phyloP scores from a whole-genome alignment of 345 rosid species.

The Nasturtium officinale region DNA sequence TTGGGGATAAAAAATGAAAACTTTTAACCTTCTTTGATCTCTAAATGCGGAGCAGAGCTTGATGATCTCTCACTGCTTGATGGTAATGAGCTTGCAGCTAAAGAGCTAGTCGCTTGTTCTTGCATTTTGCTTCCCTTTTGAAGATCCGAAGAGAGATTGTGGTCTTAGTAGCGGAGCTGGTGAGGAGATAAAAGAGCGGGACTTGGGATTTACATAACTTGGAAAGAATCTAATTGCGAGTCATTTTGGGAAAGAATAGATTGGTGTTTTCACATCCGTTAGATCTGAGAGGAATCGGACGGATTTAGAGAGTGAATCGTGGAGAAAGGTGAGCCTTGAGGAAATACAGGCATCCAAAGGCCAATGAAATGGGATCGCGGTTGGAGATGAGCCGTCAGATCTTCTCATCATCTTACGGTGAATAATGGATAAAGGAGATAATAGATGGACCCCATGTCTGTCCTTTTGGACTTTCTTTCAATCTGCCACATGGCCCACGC shows the following conservation, averaged over 20 bases:
- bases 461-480: slow-evolving; percentile 31
- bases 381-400: slow-evolving; percentile 22
- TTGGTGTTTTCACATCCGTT: slow-evolving; percentile 36
- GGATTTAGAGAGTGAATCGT: slow-evolving; percentile 41
- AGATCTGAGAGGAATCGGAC: slow-evolving; percentile 46
- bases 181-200: slow-evolving; percentile 55
- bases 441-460: slow-evolving; percentile 31
- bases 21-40: slow-evolving; percentile 84
- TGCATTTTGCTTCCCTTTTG: slow-evolving; percentile 56
- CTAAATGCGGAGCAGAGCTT: slow-evolving; percentile 85
- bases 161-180: not conserved
- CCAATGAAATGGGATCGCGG: slow-evolving; percentile 47
- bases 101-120: slow-evolving; percentile 78
- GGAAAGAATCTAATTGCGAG: slow-evolving; percentile 29
- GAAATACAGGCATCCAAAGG: slow-evolving; percentile 50
- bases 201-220: slow-evolving; percentile 45
- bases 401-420: slow-evolving; percentile 43
- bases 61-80: slow-evolving; percentile 98
- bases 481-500: slow-evolving; percentile 29
- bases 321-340: slow-evolving; percentile 57
- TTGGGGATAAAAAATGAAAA: not conserved
- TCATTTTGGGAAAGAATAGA: slow-evolving; percentile 33
- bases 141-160: slow-evolving; percentile 4
- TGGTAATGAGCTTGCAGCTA: slow-evolving; percentile 82
- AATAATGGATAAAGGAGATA: slow-evolving; percentile 1